A percentile compares a stretch with the other conserved stretches of the same genome.
Conservation (phyloP, 140 eudicot genomes). For the Senecio squalidus region DNA sequence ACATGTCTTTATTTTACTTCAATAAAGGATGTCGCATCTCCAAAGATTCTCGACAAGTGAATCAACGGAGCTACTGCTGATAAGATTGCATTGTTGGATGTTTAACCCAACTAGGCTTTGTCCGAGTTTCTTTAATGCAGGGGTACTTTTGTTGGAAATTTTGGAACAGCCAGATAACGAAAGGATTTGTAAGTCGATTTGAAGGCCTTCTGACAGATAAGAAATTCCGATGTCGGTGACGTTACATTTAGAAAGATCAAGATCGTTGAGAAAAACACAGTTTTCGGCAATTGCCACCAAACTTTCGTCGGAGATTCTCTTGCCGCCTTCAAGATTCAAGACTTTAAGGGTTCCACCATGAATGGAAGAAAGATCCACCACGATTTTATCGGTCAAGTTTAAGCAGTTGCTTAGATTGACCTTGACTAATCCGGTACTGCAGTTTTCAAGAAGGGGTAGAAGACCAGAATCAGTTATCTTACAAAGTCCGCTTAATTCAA, state of each 20-base stretch:
- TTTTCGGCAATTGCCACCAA: constrained; percentile 50
- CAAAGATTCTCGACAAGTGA: constrained; percentile 57
- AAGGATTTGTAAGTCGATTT: constrained; percentile 53
- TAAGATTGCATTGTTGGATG: constrained; percentile 69
- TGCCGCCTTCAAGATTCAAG: constrained; percentile 77
- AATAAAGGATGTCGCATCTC: constrained; percentile 85
- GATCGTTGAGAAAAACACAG: constrained; percentile 63
- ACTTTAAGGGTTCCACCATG: constrained; percentile 73
- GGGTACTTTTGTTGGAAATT: constrained; percentile 63
- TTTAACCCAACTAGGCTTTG: constrained; percentile 64
- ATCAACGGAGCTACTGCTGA: constrained; percentile 61
- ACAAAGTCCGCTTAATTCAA: constrained; percentile 72
- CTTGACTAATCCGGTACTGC: constrained; percentile 56
- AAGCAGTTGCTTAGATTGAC: constrained; percentile 60
- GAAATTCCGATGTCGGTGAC: constrained; percentile 65
- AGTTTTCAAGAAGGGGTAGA: constrained; percentile 48
- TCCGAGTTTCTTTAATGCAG: constrained; percentile 55
- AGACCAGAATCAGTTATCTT: constrained; percentile 69
- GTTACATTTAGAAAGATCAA: constrained; percentile 70
- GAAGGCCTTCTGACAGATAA: constrained; percentile 47
- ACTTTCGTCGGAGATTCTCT: constrained; percentile 63
- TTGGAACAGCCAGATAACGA: constrained; percentile 77
- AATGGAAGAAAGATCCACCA: constrained; percentile 41
- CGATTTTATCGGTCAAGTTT: constrained; percentile 56
- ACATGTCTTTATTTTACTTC: constrained; percentile 21